Evolutionary conservation across 2,329 filamentous ascomycete species (phyloP).

Genomic region (Calonectria honghensis): DNA sequence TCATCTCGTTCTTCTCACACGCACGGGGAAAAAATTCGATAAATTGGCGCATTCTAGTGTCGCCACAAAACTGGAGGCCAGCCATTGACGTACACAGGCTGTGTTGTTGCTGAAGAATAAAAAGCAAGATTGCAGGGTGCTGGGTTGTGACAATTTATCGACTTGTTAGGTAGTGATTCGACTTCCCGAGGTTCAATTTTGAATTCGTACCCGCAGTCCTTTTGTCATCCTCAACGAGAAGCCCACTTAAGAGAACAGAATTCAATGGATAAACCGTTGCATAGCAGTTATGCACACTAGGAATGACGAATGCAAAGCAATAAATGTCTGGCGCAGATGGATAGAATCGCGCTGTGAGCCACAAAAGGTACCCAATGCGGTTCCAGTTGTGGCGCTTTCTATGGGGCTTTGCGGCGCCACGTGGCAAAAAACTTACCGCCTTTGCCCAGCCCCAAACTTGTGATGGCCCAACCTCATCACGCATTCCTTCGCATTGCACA

Average conservation of each 20-base stretch:
- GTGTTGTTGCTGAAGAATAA: neutral
- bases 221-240: neutral
- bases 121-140: neutral
- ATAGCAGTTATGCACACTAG: neutral
- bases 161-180: neutral
- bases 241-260: neutral
- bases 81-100: neutral
- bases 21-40: neutral
- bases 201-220: neutral
- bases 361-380: neutral
- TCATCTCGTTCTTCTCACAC: neutral
- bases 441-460: neutral
- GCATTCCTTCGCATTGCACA: neutral
- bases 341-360: neutral
- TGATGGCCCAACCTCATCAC: neutral
- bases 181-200: neutral
- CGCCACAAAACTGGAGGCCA: neutral
- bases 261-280: neutral
- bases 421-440: conserved; percentile 5
- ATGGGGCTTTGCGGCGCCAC: conserved; percentile 2
- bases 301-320: neutral
- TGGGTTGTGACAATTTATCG: neutral
- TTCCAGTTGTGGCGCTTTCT: neutral
- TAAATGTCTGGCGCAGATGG: neutral
- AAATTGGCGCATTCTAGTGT: neutral